A percentile compares a stretch with the other conserved stretches of the same genome.
Evolutionary conservation across 441 rosid species (phyloP).

Genomic region (Kokia cookei): DNA sequence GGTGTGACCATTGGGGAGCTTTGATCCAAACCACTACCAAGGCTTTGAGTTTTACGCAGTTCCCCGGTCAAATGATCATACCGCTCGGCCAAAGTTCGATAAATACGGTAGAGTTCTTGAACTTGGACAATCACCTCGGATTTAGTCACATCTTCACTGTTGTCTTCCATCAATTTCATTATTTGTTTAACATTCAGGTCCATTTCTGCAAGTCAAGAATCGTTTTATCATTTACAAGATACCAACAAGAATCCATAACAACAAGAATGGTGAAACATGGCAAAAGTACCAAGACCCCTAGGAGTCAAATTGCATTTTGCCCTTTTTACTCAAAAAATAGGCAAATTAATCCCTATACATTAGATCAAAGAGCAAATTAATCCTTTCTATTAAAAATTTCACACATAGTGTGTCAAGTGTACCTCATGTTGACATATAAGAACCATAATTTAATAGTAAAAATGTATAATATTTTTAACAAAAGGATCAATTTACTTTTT

Average conservation of each 20-base stretch:
- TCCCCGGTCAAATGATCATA: slow-evolving; percentile 30
- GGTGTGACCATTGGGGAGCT: slow-evolving; percentile 40
- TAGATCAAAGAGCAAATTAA: too few relatives aligned
- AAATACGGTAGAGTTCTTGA: slow-evolving; percentile 31
- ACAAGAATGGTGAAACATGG: neutral
- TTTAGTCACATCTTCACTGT: slow-evolving; percentile 24
- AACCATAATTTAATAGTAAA: too few relatives aligned
- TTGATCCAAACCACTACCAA: slow-evolving; percentile 17
- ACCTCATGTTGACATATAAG: too few relatives aligned
- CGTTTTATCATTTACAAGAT: neutral
- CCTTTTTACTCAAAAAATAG: too few relatives aligned
- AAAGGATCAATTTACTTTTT: too few relatives aligned
- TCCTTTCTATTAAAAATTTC: too few relatives aligned
- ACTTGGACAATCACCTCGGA: slow-evolving; percentile 29
- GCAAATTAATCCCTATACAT: too few relatives aligned
- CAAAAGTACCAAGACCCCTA: too few relatives aligned
- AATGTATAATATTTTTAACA: too few relatives aligned
- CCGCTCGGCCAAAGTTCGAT: slow-evolving; percentile 31
- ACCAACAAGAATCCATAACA: neutral
- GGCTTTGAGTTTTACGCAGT: slow-evolving; percentile 23
- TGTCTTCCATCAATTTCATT: slow-evolving; percentile 32
- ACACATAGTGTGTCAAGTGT: too few relatives aligned
- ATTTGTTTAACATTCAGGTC: slow-evolving; percentile 29
- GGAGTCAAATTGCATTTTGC: too few relatives aligned
- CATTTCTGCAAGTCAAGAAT: slow-evolving; percentile 28